A percentile compares a stretch with the other conserved stretches of the same genome.
Evolutionary conservation across 108 stramenopile species (phyloP).

Genomic region (Mediolabrus comicus): DNA sequence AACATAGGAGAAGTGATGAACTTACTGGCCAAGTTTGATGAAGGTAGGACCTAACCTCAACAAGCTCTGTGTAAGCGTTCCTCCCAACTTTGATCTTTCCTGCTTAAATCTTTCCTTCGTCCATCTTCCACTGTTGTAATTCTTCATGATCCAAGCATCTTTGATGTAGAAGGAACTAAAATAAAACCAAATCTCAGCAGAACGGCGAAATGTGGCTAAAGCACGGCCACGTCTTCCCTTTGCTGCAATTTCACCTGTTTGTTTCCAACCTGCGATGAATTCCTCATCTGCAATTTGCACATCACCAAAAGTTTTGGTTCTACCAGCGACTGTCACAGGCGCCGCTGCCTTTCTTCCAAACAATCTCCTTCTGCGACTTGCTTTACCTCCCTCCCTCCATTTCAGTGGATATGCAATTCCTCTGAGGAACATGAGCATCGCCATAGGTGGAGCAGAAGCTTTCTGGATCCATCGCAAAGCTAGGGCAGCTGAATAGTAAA

Average conservation of each 20-base stretch:
- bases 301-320: constrained; percentile 41
- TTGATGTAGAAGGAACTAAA: constrained; percentile 86
- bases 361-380: constrained; percentile 9
- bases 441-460: constrained; percentile 48
- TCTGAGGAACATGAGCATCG: constrained; percentile 39
- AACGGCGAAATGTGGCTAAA: constrained; percentile 79
- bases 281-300: constrained; percentile 73
- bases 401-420: constrained; percentile 50
- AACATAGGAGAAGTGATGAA: background rate
- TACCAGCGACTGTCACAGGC: background rate
- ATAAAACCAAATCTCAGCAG: constrained; percentile 90
- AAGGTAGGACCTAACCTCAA: constrained; percentile 94
- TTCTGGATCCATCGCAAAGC: constrained; percentile 71
- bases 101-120: constrained; percentile 63
- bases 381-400: constrained; percentile 39
- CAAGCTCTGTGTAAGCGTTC: constrained; percentile 87
- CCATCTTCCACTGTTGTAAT: constrained; percentile 74
- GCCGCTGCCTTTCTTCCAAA: constrained; percentile 16
- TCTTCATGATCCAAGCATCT: constrained; percentile 72
- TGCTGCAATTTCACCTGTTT: constrained; percentile 84
- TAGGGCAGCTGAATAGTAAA: constrained; percentile 82
- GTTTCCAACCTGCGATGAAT: constrained; percentile 85
- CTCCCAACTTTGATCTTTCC: constrained; percentile 76
- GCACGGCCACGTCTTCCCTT: constrained; percentile 67
- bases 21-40: constrained; percentile 60